phyloP scores from a whole-genome alignment of 1,139 yeast genomes.

The Pichiaceae sp. region DNA sequence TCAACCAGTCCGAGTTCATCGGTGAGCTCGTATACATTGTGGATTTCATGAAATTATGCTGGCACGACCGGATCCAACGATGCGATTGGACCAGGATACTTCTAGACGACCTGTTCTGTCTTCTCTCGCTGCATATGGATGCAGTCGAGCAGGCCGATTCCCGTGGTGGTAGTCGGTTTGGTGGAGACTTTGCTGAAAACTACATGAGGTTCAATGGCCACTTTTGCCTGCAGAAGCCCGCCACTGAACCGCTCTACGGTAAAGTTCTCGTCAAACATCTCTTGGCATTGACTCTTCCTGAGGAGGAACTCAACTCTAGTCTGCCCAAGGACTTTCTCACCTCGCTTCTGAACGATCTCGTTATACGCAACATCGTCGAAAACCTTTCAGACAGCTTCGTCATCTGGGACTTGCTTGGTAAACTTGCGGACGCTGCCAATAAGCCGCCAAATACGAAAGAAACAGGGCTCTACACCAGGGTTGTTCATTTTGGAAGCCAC shows the following conservation, averaged over 20 bases:
- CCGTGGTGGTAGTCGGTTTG: conserved; percentile 8
- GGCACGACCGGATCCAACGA: conserved; percentile 27
- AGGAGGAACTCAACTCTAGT: conserved; percentile 29
- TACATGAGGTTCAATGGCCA: conserved; percentile 14
- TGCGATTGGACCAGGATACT: conserved; percentile 27
- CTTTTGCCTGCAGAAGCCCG: conserved; percentile 16
- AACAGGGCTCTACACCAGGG: not conserved
- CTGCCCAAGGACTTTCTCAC: conserved; percentile 30
- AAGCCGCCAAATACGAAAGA: not conserved
- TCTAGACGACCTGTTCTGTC: conserved; percentile 33
- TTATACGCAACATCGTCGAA: conserved; percentile 30
- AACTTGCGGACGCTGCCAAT: conserved; percentile 15
- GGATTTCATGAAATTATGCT: conserved; percentile 29
- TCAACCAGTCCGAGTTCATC: conserved; percentile 32
- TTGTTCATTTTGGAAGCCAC: conserved; percentile 9
- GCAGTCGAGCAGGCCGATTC: conserved; percentile 6
- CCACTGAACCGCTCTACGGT: conserved; percentile 23
- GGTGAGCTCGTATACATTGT: conserved; percentile 28
- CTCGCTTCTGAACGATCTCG: conserved; percentile 32
- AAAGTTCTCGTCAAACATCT: conserved; percentile 27
- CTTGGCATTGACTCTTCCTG: conserved; percentile 29
- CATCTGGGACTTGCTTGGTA: conserved; percentile 32
- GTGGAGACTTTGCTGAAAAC: conserved; percentile 8
- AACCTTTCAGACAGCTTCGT: conserved; percentile 38
- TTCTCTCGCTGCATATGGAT: conserved; percentile 21